Evolutionary conservation across 768 basidiomycete species (phyloP), one percentile per base, ranked within the genome.

Genomic region (Amanita polypyramis): DNA sequence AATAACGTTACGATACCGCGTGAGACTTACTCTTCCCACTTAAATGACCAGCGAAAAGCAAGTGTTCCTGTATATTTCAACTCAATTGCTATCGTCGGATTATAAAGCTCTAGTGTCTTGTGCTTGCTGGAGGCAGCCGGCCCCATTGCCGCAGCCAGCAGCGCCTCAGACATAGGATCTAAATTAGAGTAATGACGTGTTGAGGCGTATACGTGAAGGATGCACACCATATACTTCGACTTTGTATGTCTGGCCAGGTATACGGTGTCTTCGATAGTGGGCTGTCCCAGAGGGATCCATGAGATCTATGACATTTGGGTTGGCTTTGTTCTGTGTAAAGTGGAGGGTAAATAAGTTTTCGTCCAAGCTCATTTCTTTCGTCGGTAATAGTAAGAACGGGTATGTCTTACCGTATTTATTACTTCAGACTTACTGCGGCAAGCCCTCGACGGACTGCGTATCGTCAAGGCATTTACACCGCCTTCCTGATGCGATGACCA

Each of bases 321-420:
- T 72, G 33, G 79, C 73, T 50, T 76, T 63, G 59, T 75, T 76
- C 4, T 77, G 76, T 0, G 74, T 73, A 48, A 89, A 65, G 53
- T 74, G 64, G 47, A 92, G 78, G 2, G 89, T 91, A 67, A 91
- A 92, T 9, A 92, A 68, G 60, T 90, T 91, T 62, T 87, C 76
- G 62, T 91, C 88, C 47, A 92, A 68, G 59, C 85, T 86, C 88
- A 90, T 90, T 46, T 45, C 17, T 34, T 35, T 19, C 15, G 2
- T 14, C 15, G 14, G 23, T 3, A 8, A 7, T 7, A 6, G 15
- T n/a, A 8, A 12, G 20, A 33, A 12, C 19, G 20, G 44, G 21
- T 20, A 3, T 34, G 34, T 33, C 43, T 45, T 37, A 17, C 33
- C 25, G 34, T 36, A 45, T 36, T 45, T 45, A 45, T 45, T 12